Percentiles rank a stretch among this genome's conserved stretches.
Evolutionary conservation across 2,329 filamentous ascomycete genomes (phyloP).

Genomic region (Anthostomella pinea): DNA sequence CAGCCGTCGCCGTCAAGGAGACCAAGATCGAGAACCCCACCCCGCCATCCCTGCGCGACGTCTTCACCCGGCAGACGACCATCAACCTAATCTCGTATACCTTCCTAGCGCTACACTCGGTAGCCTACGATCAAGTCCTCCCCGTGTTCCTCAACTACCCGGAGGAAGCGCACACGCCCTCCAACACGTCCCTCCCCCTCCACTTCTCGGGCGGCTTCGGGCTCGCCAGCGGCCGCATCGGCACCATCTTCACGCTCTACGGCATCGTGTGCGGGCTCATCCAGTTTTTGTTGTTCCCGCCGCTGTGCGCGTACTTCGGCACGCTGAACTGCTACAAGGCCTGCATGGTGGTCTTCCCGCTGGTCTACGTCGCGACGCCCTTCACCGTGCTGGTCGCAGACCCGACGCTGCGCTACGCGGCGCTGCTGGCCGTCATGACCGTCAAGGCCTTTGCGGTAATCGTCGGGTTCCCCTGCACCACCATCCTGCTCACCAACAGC

Average conservation of each 20-base stretch:
- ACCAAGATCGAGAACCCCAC: slow-evolving; percentile 19
- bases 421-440: slow-evolving; percentile 67
- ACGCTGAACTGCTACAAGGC: slow-evolving; percentile 69
- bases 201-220: slow-evolving; percentile 84
- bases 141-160: slow-evolving; percentile 86
- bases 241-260: slow-evolving; percentile 80
- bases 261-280: slow-evolving; percentile 75
- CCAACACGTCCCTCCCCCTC: slow-evolving; percentile 66
- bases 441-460: slow-evolving; percentile 74
- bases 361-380: slow-evolving; percentile 78
- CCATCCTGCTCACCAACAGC: slow-evolving; percentile 87
- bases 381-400: slow-evolving; percentile 67
- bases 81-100: slow-evolving; percentile 77
- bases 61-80: slow-evolving; percentile 71
- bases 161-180: slow-evolving; percentile 50
- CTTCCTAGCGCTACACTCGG: slow-evolving; percentile 75
- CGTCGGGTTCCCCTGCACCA: slow-evolving; percentile 84
- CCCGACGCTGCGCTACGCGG: slow-evolving; percentile 49
- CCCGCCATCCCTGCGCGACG: slow-evolving; percentile 32
- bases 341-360: slow-evolving; percentile 64
- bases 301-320: slow-evolving; percentile 69
- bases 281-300: slow-evolving; percentile 84
- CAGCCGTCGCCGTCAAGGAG: slow-evolving; percentile 4
- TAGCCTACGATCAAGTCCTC: slow-evolving; percentile 83
- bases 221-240: slow-evolving; percentile 68